A percentile compares a stretch with the other conserved stretches of the same genome.
Evolutionary conservation across 768 basidiomycete species (phyloP).

Genomic region (Polyporus arcularius): DNA sequence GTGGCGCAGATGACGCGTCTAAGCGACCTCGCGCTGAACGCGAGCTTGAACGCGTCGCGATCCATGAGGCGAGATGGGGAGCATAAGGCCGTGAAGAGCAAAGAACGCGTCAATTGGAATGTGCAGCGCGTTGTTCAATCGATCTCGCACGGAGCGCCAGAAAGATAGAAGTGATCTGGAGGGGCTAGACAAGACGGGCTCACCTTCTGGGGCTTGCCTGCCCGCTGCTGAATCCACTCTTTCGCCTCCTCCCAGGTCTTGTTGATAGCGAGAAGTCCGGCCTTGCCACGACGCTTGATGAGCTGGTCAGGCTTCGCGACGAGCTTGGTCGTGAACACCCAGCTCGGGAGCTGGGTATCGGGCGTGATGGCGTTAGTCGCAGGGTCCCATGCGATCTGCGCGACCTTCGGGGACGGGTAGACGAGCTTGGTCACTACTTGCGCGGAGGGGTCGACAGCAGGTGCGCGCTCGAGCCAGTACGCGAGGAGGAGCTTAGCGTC

Average conservation of each 20-base stretch:
- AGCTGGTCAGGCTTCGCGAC: constrained; percentile 98
- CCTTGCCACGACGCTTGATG: constrained; percentile 99
- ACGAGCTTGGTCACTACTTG: constrained; percentile 56
- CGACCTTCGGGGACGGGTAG: constrained; percentile 73
- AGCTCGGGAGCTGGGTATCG: constrained; percentile 65
- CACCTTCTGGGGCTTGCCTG: constrained; percentile 92
- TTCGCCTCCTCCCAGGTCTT: constrained; percentile 88
- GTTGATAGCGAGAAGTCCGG: constrained; percentile 92
- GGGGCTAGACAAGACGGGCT: constrained; percentile 27
- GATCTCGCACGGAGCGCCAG: background rate
- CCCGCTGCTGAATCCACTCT: constrained; percentile 83
- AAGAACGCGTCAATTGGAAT: background rate
- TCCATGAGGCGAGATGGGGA: constrained; percentile 1
- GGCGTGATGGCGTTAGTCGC: constrained; percentile 61
- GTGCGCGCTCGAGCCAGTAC: constrained; percentile 94
- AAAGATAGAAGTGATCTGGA: background rate
- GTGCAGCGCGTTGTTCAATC: background rate
- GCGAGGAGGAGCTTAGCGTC: constrained; percentile 97
- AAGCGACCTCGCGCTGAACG: constrained; percentile 9
- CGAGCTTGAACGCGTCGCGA: constrained; percentile 14
- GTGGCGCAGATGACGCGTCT: constrained; percentile 10
- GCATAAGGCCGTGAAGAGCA: background rate
- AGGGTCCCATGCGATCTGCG: constrained; percentile 86
- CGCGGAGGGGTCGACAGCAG: constrained; percentile 69
- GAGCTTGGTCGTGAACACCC: constrained; percentile 85